These are phyloP conservation scores for Ganoderma resinaceum DNA, from an alignment of 1,284 basidiomycete genomes.

Conservation along the genomic window DNA sequence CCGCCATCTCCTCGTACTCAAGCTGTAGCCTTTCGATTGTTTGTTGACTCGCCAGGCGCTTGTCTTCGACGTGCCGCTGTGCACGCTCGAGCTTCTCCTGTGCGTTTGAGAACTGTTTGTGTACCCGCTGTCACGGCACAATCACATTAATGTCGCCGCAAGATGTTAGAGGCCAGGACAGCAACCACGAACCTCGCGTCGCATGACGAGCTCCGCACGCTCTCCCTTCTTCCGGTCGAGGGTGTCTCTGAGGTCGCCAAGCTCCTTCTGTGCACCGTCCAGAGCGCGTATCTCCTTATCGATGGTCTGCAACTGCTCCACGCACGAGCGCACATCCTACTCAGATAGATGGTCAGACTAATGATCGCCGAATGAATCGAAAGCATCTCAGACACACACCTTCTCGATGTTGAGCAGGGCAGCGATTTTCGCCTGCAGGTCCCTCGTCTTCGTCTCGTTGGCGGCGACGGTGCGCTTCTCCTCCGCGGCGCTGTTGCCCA, in stretches of 20 bases:
- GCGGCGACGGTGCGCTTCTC: slow-evolving; percentile 66
- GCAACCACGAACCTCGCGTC: slow-evolving; percentile 61
- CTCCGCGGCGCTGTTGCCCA: slow-evolving; percentile 66
- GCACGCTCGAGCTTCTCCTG: slow-evolving; percentile 79
- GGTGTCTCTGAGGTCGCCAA: slow-evolving; percentile 68
- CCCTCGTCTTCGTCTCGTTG: slow-evolving; percentile 76
- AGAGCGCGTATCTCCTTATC: slow-evolving; percentile 72
- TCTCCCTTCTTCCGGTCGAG: slow-evolving; percentile 77
- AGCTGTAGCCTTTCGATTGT: slow-evolving; percentile 75
- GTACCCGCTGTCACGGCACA: slow-evolving; percentile 60
- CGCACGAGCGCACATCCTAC: slow-evolving; percentile 71
- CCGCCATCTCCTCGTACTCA: slow-evolving; percentile 79
- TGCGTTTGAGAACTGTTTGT: slow-evolving; percentile 78
- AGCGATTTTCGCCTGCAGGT: slow-evolving; percentile 77
- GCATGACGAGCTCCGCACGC: slow-evolving; percentile 68
- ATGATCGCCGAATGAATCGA: too few relatives aligned
- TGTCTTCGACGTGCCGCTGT: slow-evolving; percentile 78
- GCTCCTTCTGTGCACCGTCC: slow-evolving; percentile 66
- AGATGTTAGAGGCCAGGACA: not conserved
- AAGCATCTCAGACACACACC: slow-evolving; percentile 44
- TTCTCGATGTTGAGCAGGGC: slow-evolving; percentile 79
- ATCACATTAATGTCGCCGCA: slow-evolving; percentile 3
- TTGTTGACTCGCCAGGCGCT: slow-evolving; percentile 68
- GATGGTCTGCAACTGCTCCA: slow-evolving; percentile 75
- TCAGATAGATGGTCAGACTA: not conserved